These are phyloP conservation scores for Epichloe hybrida DNA, from an alignment of 2,329 filamentous ascomycete genomes.

Conservation along the genomic window DNA sequence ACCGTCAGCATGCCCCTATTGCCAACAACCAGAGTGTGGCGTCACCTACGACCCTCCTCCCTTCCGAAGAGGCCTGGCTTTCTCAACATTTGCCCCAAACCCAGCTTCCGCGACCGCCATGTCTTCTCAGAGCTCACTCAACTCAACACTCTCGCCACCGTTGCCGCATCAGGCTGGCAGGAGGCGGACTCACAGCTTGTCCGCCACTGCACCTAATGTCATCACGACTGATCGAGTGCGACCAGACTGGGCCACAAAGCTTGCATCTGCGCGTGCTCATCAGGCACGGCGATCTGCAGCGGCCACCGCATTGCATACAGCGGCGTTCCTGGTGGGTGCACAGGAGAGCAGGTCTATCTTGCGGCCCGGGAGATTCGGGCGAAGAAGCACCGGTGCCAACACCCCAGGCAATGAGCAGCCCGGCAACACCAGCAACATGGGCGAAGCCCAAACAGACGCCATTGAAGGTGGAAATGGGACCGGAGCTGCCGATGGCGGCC, in stretches of 20 bases:
- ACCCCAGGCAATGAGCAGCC: conserved; percentile 14
- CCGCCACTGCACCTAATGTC: conserved; percentile 70
- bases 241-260: conserved; percentile 87
- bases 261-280: conserved; percentile 72
- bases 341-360: conserved; percentile 34
- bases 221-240: conserved; percentile 87
- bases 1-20: conserved; percentile 86
- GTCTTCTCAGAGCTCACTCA: conserved; percentile 74
- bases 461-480: conserved; percentile 10
- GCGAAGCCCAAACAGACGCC: conserved; percentile 13
- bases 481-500: conserved; percentile 12
- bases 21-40: conserved; percentile 86
- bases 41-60: conserved; percentile 87
- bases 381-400: conserved; percentile 32
- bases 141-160: conserved; percentile 38
- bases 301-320: conserved; percentile 86
- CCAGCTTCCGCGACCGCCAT: conserved; percentile 49
- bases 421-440: conserved; percentile 1
- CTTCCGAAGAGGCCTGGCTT: conserved; percentile 72
- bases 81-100: conserved; percentile 35
- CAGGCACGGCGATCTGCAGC: conserved; percentile 78
- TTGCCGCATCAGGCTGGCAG: conserved; percentile 25
- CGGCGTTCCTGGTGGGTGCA: conserved; percentile 77
- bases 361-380: conserved; percentile 38
- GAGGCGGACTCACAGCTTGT: conserved; percentile 47